Conservation (phyloP, 805 yeast genomes). For the Candida dajiaensis region DNA sequence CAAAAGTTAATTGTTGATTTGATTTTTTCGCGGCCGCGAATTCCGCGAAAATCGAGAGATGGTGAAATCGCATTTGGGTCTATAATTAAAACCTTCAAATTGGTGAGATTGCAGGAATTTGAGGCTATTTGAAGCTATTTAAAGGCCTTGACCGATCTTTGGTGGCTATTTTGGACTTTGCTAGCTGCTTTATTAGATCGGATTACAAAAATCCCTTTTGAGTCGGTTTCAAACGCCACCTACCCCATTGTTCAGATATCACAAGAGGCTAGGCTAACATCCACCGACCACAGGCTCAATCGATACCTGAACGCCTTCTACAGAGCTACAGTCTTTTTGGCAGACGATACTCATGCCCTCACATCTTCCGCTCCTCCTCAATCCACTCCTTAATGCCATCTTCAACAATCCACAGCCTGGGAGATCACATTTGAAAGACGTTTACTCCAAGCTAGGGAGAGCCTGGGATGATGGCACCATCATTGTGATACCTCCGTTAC, state of each 20-base stretch:
- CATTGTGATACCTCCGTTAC: constrained; percentile 60
- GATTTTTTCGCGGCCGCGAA: not conserved
- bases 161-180: no score
- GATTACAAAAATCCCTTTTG: no score
- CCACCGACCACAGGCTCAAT: not conserved
- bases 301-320: not conserved
- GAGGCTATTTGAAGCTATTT: not conserved
- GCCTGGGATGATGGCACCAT: constrained; percentile 38
- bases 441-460: constrained; percentile 35
- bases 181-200: no score
- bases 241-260: not conserved
- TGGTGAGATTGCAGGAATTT: not conserved
- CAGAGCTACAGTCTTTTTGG: not conserved
- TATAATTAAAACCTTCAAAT: not conserved
- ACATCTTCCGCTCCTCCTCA: constrained; percentile 49
- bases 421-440: constrained; percentile 40
- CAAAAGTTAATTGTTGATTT: not conserved
- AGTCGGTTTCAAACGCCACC: no score
- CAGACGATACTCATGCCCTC: constrained; percentile 23
- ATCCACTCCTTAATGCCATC: constrained; percentile 59
- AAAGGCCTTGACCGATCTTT: no score
- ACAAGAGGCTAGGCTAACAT: not conserved
- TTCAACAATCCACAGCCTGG: constrained; percentile 58
- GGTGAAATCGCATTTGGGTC: not conserved
- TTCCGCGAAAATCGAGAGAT: not conserved